Percentiles rank a stretch among this genome's conserved stretches.
Evolutionary conservation across 768 basidiomycete species (phyloP).

Genomic region (Clitopilus hobsonii): DNA sequence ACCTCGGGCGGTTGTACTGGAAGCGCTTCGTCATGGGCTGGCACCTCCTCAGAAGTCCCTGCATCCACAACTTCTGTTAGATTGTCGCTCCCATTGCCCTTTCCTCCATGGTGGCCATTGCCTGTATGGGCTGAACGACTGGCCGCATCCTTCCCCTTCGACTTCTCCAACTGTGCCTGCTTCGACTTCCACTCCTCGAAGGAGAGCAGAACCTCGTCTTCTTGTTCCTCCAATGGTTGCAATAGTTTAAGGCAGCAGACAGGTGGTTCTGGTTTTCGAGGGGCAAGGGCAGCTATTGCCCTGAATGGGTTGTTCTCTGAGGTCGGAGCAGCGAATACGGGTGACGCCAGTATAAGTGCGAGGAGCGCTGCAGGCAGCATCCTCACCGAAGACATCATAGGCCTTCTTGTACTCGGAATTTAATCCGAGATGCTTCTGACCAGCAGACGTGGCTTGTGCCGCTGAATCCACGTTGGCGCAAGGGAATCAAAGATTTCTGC

Average conservation of each 20-base stretch:
- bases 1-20: constrained; percentile 21
- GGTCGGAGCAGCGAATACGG: constrained; percentile 13
- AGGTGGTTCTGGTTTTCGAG: constrained; percentile 49
- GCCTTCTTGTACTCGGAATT: not conserved
- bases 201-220: constrained; percentile 66
- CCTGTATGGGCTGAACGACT: constrained; percentile 12
- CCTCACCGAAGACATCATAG: not conserved
- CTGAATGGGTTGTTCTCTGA: constrained; percentile 59
- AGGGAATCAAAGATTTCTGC: not conserved
- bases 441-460: not conserved
- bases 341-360: not conserved
- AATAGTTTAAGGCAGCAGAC: constrained; percentile 67
- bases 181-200: constrained; percentile 89
- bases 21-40: constrained; percentile 15
- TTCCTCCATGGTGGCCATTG: constrained; percentile 3
- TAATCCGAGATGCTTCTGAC: not conserved
- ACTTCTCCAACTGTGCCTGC: constrained; percentile 38
- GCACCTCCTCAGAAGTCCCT: constrained; percentile 5
- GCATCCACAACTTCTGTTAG: constrained; percentile 6
- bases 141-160: constrained; percentile 19
- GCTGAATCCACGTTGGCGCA: not conserved
- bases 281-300: constrained; percentile 43
- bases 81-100: constrained; percentile 7
- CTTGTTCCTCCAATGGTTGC: constrained; percentile 40
- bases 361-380: not conserved